Conservation (phyloP, 75 land plant genomes). For the Adiantum capillusveneris region DNA sequence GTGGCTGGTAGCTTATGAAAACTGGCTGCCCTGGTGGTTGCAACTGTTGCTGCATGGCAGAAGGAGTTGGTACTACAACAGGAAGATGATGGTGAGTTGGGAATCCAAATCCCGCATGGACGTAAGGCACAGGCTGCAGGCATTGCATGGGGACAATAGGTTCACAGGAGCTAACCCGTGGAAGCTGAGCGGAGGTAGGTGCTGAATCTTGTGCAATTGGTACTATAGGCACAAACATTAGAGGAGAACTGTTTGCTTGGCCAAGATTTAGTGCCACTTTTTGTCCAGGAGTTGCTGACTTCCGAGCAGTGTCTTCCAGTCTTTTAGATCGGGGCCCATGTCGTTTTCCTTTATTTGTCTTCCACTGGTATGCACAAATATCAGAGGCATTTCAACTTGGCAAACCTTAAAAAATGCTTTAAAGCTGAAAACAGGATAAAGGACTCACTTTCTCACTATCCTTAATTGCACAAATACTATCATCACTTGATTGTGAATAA, state of each 20-base stretch:
- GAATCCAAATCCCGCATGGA: constrained; percentile 17
- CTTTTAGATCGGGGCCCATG: too few relatives aligned
- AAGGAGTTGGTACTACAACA: constrained; percentile 13
- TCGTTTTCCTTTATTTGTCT: too few relatives aligned
- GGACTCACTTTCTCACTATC: too few relatives aligned
- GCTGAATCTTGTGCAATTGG: not conserved
- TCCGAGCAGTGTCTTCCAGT: too few relatives aligned
- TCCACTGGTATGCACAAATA: too few relatives aligned
- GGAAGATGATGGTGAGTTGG: constrained; percentile 25
- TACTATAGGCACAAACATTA: not conserved
- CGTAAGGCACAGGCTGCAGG: constrained; percentile 19
- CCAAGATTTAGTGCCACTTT: not conserved
- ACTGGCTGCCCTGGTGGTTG: constrained; percentile 15
- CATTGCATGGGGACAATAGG: not conserved
- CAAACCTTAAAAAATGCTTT: too few relatives aligned
- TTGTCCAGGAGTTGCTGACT: too few relatives aligned
- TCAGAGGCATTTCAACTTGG: too few relatives aligned
- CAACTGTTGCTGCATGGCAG: constrained; percentile 6
- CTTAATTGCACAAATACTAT: too few relatives aligned
- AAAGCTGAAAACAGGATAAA: too few relatives aligned
- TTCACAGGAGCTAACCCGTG: not conserved
- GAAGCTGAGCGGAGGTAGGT: not conserved
- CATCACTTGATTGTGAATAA: too few relatives aligned
- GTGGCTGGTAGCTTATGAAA: constrained; percentile 15
- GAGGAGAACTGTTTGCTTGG: not conserved